phyloP scores from a whole-genome alignment of 306 rosid species.

The Rubus parviflorus region DNA sequence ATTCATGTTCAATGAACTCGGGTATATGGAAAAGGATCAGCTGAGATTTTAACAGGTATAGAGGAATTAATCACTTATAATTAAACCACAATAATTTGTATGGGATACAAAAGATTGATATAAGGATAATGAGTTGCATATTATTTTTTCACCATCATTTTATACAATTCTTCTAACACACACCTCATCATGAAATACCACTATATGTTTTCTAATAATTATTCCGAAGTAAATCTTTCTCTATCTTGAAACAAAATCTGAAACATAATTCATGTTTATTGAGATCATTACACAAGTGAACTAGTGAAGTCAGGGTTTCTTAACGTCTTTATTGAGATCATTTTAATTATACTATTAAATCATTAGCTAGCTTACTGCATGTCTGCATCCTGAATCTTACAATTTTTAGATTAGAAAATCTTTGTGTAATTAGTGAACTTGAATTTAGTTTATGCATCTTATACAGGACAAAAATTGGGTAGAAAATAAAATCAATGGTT shows the following conservation, averaged over 20 bases:
- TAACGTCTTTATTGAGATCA: neutral
- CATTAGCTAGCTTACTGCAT: too few relatives aligned
- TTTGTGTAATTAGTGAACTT: neutral
- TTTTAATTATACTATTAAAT: too few relatives aligned
- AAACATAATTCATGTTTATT: slow-evolving; percentile 19
- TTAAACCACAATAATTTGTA: neutral
- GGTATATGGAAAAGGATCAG: neutral
- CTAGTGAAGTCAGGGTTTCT: slow-evolving; percentile 2
- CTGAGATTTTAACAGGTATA: neutral
- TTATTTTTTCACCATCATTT: slow-evolving; percentile 45
- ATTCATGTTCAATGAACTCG: neutral
- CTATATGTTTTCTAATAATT: slow-evolving; percentile 42
- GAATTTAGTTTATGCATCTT: neutral
- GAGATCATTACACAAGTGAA: too few relatives aligned
- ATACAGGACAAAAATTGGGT: neutral
- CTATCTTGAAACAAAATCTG: slow-evolving; percentile 10
- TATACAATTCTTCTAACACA: slow-evolving; percentile 47
- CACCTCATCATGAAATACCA: slow-evolving; percentile 53
- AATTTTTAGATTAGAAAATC: neutral
- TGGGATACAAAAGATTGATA: neutral
- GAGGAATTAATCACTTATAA: neutral
- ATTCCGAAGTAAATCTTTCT: slow-evolving; percentile 30
- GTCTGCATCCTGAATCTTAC: neutral
- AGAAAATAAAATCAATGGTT: neutral
- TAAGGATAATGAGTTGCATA: slow-evolving; percentile 18